phyloP scores from a whole-genome alignment of 768 basidiomycete genomes.

The Rhodotorula diobovata region DNA sequence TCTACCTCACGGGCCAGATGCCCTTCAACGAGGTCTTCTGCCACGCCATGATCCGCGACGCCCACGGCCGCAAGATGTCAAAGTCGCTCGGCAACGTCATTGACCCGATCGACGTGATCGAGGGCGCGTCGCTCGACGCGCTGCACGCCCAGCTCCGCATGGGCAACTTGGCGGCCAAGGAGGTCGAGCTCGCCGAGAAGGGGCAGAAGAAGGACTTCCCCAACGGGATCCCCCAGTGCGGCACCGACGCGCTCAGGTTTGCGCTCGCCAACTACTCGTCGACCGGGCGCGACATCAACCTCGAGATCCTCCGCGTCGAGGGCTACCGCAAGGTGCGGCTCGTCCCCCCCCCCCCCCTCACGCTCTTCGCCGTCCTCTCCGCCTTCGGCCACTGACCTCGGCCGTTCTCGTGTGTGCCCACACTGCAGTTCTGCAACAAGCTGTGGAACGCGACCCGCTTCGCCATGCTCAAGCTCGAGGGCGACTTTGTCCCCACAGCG shows the following conservation, averaged over 20 bases:
- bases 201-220: conserved; percentile 99
- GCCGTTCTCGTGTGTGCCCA: too few relatives aligned
- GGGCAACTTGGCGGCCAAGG: conserved; percentile 89
- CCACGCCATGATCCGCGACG: conserved; percentile 98
- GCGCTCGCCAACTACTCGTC: conserved; percentile 90
- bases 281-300: conserved; percentile 92
- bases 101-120: conserved; percentile 91
- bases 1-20: conserved; percentile 79
- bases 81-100: conserved; percentile 97
- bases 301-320: conserved; percentile 91
- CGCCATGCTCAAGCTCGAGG: conserved; percentile 94
- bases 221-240: conserved; percentile 97
- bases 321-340: conserved; percentile 77
- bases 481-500: conserved; percentile 69
- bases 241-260: conserved; percentile 92
- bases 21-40: conserved; percentile 95
- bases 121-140: conserved; percentile 69
- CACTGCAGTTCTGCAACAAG: conserved; percentile 82
- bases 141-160: conserved; percentile 79
- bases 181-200: conserved; percentile 79
- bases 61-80: conserved; percentile 97
- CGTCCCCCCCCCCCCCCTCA: neutral
- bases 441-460: conserved; percentile 99
- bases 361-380: too few relatives aligned
- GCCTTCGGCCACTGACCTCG: too few relatives aligned